Evolutionary conservation across 2,329 filamentous ascomycete species (phyloP), one percentile per base, ranked within the genome.

Genomic region (Canariomyces notabilis): DNA sequence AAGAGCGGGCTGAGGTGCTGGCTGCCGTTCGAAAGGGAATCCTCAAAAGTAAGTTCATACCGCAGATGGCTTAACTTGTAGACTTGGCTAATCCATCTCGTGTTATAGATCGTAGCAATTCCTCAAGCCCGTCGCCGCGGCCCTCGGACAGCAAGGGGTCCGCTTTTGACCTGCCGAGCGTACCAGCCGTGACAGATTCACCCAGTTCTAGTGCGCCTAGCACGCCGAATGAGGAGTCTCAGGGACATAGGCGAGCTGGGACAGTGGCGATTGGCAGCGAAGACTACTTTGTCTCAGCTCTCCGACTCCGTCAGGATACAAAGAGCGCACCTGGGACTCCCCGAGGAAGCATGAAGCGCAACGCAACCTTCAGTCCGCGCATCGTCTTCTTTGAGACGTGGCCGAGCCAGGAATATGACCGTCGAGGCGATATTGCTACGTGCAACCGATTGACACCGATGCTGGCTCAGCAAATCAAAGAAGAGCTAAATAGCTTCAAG

Each of bases 401-500:
- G 89, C 89, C 90, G 2, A 88, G 85, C 61, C 85, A 87, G 59
- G 93, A 98, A 65, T 98, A 98, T 62, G 93, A 98, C 65, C 87
- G 93, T 52, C 83, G 93, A 44, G 93, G 93, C 44, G 93, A 98
- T 51, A 87, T 97, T 69, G 90, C 93, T 9, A 98, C 93, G 1
- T 98, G 93, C 80, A 98, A 98, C 64, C 87, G 91, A 56, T 76
- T 98, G 57, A 98, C 93, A 39, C 93, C 93, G 11, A 90, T 96
- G 78, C 79, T 98, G 53, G 93, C 93, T 37, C 93, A 98, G 70
- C 93, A 98, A 67, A 98, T 98, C 71, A 97, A 97, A 71, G 93
- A 98, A 71, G 93, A 98, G 72, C 80, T 98, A 59, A 98, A 98
- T 71, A 94, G 84, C 59, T 98, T 98, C 77, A 98, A 98, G 69